Base-by-base conservation (phyloP, 2,329 filamentous ascomycete genomes). In the Capronia epimyces region DNA sequence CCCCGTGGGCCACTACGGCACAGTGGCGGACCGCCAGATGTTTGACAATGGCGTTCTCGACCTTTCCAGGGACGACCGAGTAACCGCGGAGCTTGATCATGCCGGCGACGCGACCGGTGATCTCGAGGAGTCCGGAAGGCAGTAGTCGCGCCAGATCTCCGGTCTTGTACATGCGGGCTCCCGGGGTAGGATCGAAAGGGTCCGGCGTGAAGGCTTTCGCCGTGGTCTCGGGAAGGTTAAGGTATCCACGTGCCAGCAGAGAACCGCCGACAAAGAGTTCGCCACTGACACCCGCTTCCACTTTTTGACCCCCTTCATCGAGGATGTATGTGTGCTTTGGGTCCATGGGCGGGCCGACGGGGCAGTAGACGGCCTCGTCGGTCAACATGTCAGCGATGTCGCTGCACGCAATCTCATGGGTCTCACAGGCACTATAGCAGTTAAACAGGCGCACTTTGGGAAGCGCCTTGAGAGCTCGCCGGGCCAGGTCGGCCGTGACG, bases 41-140 rank as follows among this genome's bases (percentile, higher is more conserved):
- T 58, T 81, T 79, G 49, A 82, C 74, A 50, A 90, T 86, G 4
- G 82, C 80, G 59, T 82, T 84, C 64, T 90, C 84, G 1, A 89
- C 85, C 52, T 87, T 87, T 6, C 82, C 82, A 4, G 86, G 86
- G 20, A 89, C 85, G 2, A 89, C 83, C 1, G 84, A 88, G 63
- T 89, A 89, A 1, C 86, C 86, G 51, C 86, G 80, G 9, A 88
- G 78, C 69, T 89, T 89, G 70, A 89, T 89, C 85, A 89, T 89
- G 10, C 82, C 80, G 12, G 85, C 85, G 1, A 87, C 83, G 45
- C 86, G 80, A 27, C 86, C 86, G 5, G 83, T 88, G 53, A 89
- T 88, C 64, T 89, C 85, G 6, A 89, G 73, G 4, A 83, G 71
- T 1, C 86, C 86, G 1, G 78, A 84, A 0, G 82, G 74, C 5